Percentiles rank a stretch among this genome's conserved stretches.
Evolutionary conservation across 768 basidiomycete species (phyloP).

Genomic region (Leucosporidium creatinivorum): DNA sequence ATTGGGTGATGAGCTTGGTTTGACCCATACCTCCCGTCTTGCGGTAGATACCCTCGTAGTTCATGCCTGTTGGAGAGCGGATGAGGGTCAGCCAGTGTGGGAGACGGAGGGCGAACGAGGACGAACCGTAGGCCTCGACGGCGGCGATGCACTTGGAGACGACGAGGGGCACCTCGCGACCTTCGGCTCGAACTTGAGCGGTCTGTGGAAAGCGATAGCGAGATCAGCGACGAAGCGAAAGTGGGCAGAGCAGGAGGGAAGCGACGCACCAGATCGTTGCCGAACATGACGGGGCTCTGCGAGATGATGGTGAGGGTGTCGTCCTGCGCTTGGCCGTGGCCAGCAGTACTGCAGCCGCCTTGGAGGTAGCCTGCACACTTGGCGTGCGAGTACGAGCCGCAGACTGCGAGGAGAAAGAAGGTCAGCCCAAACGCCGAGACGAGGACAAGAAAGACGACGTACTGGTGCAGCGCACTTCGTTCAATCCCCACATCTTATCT

Average conservation of each 20-base stretch:
- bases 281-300: slow-evolving; percentile 82
- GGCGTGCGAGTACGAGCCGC: slow-evolving; percentile 76
- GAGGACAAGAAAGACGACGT: slow-evolving; percentile 41
- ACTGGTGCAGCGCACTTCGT: slow-evolving; percentile 76
- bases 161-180: slow-evolving; percentile 60
- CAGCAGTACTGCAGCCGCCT: slow-evolving; percentile 24
- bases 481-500: slow-evolving; percentile 99
- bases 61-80: slow-evolving; percentile 55
- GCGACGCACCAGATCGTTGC: slow-evolving; percentile 56
- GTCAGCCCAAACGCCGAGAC: background rate
- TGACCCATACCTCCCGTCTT: slow-evolving; percentile 91
- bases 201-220: background rate
- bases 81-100: slow-evolving; percentile 12
- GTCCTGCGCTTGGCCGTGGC: background rate
- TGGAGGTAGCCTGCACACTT: slow-evolving; percentile 52
- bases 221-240: background rate
- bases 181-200: slow-evolving; percentile 60
- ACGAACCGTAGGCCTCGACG: slow-evolving; percentile 75
- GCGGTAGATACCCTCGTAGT: slow-evolving; percentile 96
- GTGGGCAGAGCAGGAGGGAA: slow-evolving; percentile 23
- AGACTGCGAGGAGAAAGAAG: slow-evolving; percentile 49
- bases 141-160: slow-evolving; percentile 95
- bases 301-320: slow-evolving; percentile 18
- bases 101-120: background rate
- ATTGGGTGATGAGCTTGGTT: slow-evolving; percentile 82